These are phyloP conservation scores for Malania oleifera DNA, from an alignment of 164 flowering plant genomes.

Conservation along the genomic window DNA sequence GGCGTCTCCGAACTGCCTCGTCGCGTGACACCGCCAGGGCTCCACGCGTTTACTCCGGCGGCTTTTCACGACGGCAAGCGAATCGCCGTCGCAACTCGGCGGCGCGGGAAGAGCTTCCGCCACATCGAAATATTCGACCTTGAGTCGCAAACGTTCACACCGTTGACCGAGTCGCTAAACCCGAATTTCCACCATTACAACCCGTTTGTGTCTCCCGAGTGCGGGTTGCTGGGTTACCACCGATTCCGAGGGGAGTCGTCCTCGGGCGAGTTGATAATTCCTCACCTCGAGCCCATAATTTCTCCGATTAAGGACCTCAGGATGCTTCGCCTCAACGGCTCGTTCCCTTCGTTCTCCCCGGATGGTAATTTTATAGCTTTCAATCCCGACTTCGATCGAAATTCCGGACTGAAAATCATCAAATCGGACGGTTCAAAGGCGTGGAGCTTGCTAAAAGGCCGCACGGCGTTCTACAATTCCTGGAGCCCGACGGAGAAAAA, in stretches of 20 bases:
- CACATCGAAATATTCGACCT: conserved; percentile 73
- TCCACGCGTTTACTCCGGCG: conserved; percentile 82
- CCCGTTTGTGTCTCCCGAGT: conserved; percentile 71
- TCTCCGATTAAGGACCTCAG: conserved; percentile 47
- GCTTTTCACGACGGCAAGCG: conserved; percentile 42
- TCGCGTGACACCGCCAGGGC: conserved; percentile 73
- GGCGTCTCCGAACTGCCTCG: conserved; percentile 14
- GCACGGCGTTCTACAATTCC: conserved; percentile 50
- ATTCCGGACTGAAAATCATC: conserved; percentile 42
- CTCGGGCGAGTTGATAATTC: conserved; percentile 40
- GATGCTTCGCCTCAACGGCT: conserved; percentile 58
- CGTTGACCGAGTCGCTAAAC: conserved; percentile 51
- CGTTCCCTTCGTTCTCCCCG: conserved; percentile 62
- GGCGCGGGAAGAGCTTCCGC: conserved; percentile 41
- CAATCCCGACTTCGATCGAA: conserved; percentile 43
- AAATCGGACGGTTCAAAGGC: conserved; percentile 67
- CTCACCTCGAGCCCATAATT: conserved; percentile 44
- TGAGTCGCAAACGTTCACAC: conserved; percentile 31
- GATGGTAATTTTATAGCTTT: conserved; percentile 47
- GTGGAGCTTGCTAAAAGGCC: conserved; percentile 49
- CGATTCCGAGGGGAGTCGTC: conserved; percentile 67
- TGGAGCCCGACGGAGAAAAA: conserved; percentile 59
- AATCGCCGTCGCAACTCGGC: conserved; percentile 78
- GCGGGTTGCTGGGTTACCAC: conserved; percentile 63
- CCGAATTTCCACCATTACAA: conserved; percentile 72